phyloP scores from a whole-genome alignment of 345 rosid species.

The Rhodamnia rubescens region DNA sequence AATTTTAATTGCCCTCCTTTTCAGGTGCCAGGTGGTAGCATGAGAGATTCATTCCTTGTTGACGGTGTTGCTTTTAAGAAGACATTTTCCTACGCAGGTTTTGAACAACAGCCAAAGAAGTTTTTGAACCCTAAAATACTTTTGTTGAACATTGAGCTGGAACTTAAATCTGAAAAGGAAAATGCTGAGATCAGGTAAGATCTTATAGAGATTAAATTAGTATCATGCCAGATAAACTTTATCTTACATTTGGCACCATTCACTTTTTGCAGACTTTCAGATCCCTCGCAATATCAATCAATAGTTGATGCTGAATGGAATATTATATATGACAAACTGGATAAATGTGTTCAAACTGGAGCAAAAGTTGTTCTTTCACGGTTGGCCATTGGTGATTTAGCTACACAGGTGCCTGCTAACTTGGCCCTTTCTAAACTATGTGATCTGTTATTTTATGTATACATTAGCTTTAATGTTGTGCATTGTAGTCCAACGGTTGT shows the following conservation, averaged over 20 bases:
- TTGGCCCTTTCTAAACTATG: background rate
- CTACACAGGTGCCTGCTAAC: constrained; percentile 59
- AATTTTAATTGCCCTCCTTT: background rate
- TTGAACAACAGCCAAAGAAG: constrained; percentile 98
- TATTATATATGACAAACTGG: constrained; percentile 96
- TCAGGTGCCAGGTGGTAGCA: constrained; percentile 95
- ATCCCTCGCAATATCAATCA: constrained; percentile 95
- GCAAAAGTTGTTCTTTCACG: constrained; percentile 97
- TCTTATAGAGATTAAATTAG: background rate
- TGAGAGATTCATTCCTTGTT: constrained; percentile 95
- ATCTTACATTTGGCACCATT: background rate
- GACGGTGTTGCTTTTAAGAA: constrained; percentile 98
- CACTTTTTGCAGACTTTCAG: constrained; percentile 52
- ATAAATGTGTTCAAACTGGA: constrained; percentile 87
- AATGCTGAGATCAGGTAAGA: constrained; percentile 92
- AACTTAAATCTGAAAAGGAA: constrained; percentile 98
- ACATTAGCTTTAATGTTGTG: background rate
- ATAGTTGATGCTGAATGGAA: constrained; percentile 99
- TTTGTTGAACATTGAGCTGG: constrained; percentile 80
- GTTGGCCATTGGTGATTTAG: constrained; percentile 96
- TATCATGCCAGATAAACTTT: background rate
- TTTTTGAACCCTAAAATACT: constrained; percentile 77
- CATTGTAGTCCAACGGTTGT: background rate
- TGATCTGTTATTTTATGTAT: background rate
- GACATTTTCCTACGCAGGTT: constrained; percentile 99